Conservation (phyloP, 2,329 filamentous ascomycete species). For the Rutstroemia sp. region DNA sequence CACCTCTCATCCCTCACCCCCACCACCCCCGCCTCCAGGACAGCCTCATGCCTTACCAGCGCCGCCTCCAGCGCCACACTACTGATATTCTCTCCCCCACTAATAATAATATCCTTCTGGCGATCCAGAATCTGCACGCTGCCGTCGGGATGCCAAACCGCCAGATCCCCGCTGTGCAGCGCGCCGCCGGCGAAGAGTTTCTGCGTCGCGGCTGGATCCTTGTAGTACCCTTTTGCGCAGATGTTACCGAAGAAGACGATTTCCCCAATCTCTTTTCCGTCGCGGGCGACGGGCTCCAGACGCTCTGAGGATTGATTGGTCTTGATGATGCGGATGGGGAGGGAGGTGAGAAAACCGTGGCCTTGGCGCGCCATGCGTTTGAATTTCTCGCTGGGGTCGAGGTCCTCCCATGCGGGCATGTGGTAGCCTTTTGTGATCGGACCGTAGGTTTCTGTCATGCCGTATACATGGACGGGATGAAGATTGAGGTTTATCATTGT, state of each 20-base stretch:
- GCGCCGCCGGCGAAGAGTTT: constrained; percentile 85
- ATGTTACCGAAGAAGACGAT: constrained; percentile 89
- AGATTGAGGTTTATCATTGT: constrained; percentile 80
- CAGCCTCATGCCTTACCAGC: constrained; percentile 78
- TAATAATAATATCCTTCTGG: constrained; percentile 97
- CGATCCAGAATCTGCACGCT: constrained; percentile 88
- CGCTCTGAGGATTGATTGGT: constrained; percentile 61
- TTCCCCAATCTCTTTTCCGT: constrained; percentile 73
- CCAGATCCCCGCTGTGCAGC: constrained; percentile 83
- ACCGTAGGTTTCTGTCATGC: constrained; percentile 82
- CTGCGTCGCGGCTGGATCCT: constrained; percentile 75
- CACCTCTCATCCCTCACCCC: constrained; percentile 82
- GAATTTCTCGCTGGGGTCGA: constrained; percentile 72
- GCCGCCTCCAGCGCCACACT: constrained; percentile 87
- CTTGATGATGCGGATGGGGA: constrained; percentile 78
- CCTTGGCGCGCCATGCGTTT: constrained; percentile 89
- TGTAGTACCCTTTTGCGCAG: constrained; percentile 86
- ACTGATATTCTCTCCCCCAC: constrained; percentile 93
- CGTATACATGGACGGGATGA: constrained; percentile 88
- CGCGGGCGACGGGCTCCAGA: constrained; percentile 58
- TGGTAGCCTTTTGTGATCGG: constrained; percentile 92
- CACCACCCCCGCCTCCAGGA: constrained; percentile 88
- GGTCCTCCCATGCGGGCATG: constrained; percentile 73
- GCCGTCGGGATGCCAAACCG: constrained; percentile 88
- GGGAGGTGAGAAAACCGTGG: constrained; percentile 78